Base-by-base conservation (phyloP, 305 asterid species). In the Ruellia speciosa region DNA sequence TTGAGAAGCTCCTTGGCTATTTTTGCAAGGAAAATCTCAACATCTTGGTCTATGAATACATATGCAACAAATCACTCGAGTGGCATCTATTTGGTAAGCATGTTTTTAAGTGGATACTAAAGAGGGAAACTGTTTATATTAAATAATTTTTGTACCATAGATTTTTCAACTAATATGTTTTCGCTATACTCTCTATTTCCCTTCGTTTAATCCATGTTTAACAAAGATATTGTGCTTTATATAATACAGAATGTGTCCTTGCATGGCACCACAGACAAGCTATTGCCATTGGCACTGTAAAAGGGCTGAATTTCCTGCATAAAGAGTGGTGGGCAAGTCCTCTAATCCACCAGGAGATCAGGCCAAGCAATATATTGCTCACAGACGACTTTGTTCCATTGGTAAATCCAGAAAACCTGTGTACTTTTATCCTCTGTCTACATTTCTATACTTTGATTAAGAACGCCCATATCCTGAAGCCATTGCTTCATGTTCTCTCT, bases 41-140 rank as follows among this genome's bases (percentile, higher is more conserved):
- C 49, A 79, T 88, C 60, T 72, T 85, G 75, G 83, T 88, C 51
- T 85, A 88, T 60, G 93, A 85, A 70, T 81, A 81, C 62, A 74
- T 79, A 47, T 66, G 79, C 76, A 72, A 82, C 57, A 82, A 65
- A 18, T 81, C 96, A 28, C 81, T 85, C 46, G 86, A 81, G 34
- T 85, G 87, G 86, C 93, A 85, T 72, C 69, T 88, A 40, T 85
- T 81, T 47, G 93, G 96, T 87, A 69, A 66, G 85, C 50, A 56
- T 14, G 24, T 14, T 35, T 63, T 14, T 69, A 10, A 60, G 31
- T 24, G 31, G 31, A 24, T 24, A 24, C 4, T 24, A 24, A 24
- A 24, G 4, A 24, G 31, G 31, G 31, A 24, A 10, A 37, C 41
- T 37, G 6, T 10, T 7, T 7, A 7, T 37, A 7, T 10, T 7